Percentiles rank a stretch among this genome's conserved stretches.
Evolutionary conservation across 441 rosid genomes (phyloP).

Genomic region (Gossypium gossypioides): DNA sequence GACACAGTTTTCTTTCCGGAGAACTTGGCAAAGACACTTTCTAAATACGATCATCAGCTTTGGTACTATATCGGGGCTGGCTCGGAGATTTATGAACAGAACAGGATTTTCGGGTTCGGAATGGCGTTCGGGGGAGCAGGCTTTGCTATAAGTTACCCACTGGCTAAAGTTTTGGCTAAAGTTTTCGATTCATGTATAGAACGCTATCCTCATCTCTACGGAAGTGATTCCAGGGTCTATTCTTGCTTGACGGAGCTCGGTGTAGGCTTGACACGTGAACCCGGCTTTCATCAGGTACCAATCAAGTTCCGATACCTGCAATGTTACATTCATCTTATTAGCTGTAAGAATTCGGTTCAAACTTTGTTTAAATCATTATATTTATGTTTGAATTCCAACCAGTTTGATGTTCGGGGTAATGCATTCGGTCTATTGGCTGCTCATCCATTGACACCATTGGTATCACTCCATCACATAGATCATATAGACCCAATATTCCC

Average conservation of each 20-base stretch:
- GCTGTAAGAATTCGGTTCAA: background rate
- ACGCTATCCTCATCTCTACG: conserved; percentile 72
- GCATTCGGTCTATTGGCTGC: conserved; percentile 63
- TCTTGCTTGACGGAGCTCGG: conserved; percentile 86
- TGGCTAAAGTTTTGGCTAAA: conserved; percentile 65
- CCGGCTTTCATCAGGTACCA: conserved; percentile 93
- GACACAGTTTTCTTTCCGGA: conserved; percentile 75
- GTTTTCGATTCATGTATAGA: conserved; percentile 71
- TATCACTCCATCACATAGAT: conserved; percentile 74
- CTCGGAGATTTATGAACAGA: conserved; percentile 66
- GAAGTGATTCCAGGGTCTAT: conserved; percentile 74
- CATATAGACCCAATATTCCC: conserved; percentile 66
- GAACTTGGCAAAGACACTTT: conserved; percentile 63
- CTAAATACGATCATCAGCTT: conserved; percentile 66
- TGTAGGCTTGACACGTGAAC: conserved; percentile 66
- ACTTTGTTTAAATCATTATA: background rate
- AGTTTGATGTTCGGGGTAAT: conserved; percentile 74
- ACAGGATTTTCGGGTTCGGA: conserved; percentile 48
- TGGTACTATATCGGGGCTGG: conserved; percentile 81
- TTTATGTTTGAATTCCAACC: background rate
- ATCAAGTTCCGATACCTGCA: background rate
- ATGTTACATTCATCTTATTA: background rate
- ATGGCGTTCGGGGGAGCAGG: conserved; percentile 92
- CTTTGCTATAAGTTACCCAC: conserved; percentile 65
- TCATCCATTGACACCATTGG: conserved; percentile 58